Evolutionary conservation across 1,139 yeast genomes (phyloP), one percentile per base, ranked within the genome.

Genomic region (Hemisphaericaspora xylanilytica): DNA sequence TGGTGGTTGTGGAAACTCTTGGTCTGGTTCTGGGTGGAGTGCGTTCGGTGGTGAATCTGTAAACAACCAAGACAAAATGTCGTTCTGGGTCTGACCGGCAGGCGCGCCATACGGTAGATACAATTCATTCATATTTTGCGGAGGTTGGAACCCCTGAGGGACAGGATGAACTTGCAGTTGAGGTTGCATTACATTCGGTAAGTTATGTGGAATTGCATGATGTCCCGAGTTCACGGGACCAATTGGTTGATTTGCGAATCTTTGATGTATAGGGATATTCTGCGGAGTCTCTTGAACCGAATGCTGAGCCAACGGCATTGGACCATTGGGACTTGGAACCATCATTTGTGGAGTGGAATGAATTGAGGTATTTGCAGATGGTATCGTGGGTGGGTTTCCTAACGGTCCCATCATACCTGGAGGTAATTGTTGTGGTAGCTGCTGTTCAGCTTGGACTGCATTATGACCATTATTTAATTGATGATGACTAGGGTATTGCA

Each of bases 41-140:
- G 28, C 21, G 18, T 17, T 17, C 11, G 29, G 33, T 6, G 28
- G 24, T n/a, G 34, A 24, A 24, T 41, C 45, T 28, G 45, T 41
- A 15, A 45, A 45, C 8, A 70, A 50, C 75, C 75, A 70, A 13
- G 69, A 61, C 10, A 69, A 48, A 21, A 70, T 66, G 45, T 69
- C 74, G 32, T 54, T 64, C 39, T 66, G 73, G 24, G 55, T 47
- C 27, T 54, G 60, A 15, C 33, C 33, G 11, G 39, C 13, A 16
- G 43, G 35, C 7, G 42, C 32, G 1, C 44, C 42, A 28, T 42
- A 37, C 11, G 36, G 27, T 21, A 36, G 37, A 26, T 41, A 37
- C 13, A 39, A 36, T 13, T 43, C 37, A 11, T 32, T 35, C 7
- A 43, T 29, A 34, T 38, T 37, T 12, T 27, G 32, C 7, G n/a